Conservation (phyloP, 2,329 filamentous ascomycete genomes). For the Botrytis elliptica region DNA sequence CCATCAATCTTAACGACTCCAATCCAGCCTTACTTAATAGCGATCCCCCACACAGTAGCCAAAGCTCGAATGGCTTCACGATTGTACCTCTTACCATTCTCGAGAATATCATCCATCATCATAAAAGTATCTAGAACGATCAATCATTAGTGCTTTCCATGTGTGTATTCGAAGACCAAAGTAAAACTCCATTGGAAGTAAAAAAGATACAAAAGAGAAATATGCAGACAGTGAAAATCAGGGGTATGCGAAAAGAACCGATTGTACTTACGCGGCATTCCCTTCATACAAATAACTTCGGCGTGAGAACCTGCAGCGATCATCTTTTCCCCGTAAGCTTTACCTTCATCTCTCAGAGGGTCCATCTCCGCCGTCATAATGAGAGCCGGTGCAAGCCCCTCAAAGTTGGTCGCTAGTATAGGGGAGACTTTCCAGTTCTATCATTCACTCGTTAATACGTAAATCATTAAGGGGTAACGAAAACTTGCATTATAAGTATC, state of each 20-base stretch:
- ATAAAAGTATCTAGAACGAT: slow-evolving; percentile 24
- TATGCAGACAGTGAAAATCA: not conserved
- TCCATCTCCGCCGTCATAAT: slow-evolving; percentile 42
- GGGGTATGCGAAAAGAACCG: not conserved
- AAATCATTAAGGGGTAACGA: not conserved
- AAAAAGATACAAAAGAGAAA: too few relatives aligned
- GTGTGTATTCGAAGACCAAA: not conserved
- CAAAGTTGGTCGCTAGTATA: slow-evolving; percentile 36
- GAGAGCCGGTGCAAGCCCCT: slow-evolving; percentile 36
- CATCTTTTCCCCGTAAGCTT: slow-evolving; percentile 30
- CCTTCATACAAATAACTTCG: slow-evolving; percentile 24
- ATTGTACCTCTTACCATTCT: slow-evolving; percentile 28
- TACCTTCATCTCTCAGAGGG: slow-evolving; percentile 41
- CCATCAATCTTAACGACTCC: not conserved
- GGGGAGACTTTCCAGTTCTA: slow-evolving; percentile 27
- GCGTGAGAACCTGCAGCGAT: slow-evolving; percentile 25
- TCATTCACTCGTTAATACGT: not conserved
- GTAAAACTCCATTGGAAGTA: not conserved
- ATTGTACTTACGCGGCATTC: slow-evolving; percentile 24
- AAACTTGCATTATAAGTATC: slow-evolving; percentile 16
- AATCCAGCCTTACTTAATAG: not conserved
- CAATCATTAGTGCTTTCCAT: not conserved
- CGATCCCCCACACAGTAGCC: slow-evolving; percentile 4
- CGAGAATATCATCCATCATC: slow-evolving; percentile 30
- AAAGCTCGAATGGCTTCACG: slow-evolving; percentile 25